Evolutionary conservation across 2,329 filamentous ascomycete species (phyloP), one percentile per base, ranked within the genome.

Genomic region (Rhytidhysteron rufulum): DNA sequence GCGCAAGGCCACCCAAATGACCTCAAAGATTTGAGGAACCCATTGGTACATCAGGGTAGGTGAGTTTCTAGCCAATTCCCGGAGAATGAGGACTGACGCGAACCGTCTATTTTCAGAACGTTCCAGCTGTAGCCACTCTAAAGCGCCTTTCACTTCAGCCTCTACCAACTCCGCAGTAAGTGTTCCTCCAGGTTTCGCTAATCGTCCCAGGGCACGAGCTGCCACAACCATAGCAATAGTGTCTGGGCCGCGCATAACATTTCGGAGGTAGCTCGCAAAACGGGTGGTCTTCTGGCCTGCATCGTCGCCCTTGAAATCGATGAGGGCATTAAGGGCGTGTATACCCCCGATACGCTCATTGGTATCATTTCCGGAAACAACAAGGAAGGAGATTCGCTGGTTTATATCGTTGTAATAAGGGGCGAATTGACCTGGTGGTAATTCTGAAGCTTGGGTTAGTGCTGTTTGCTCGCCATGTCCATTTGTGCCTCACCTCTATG

Each of bases 51-150:
- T 89, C 41, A 98, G 76, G 0, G 93, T 98, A 4, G 91, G 91
- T 3, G 91, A 95, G 62, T 93, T 95, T 54, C 87, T 83, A 5
- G 90, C 89, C 43, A 98, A 77, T 63, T 98, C 93, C 43, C 90
- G 82, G 40, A 98, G 78, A 22, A 95, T 84, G 18, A 98, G 78
- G 6, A 95, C 91, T 15, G 93, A 90, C 43, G 90, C 91, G 62
- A 97, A 96, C 54, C 93, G 81, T 53, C 91, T 80, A 61, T 91
- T 91, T 70, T 98, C 93, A 54, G 95, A 83, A 50, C 91, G 81
- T 62, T 97, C 94, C 35, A 90, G 90, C 62, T 97, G 91, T 42
- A 98, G 79, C 87, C 90, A 97, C 70, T 98, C 93, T 39, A 98
- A 75, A 2, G 94, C 90, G 15, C 89, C 93, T 65, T 96, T 94